phyloP scores from a whole-genome alignment of 495 filamentous ascomycete species.

The Astrothelium subdiscretum region DNA sequence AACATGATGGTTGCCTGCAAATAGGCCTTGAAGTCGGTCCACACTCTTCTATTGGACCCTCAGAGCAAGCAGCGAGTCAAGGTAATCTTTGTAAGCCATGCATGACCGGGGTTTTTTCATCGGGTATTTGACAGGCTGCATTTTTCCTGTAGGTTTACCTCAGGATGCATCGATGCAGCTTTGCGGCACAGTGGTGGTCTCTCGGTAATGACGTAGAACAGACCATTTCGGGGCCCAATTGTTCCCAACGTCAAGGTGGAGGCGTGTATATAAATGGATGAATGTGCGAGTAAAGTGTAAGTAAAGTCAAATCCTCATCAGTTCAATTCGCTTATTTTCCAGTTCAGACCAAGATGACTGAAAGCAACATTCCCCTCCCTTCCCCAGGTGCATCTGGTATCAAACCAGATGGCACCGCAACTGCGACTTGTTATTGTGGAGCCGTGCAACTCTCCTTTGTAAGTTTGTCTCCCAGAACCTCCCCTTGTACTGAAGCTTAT shows the following conservation, averaged over 20 bases:
- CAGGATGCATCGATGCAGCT: too few species aligned
- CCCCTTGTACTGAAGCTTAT: neutral
- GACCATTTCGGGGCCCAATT: neutral
- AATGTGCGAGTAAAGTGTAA: too few species aligned
- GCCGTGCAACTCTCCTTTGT: constrained; percentile 43
- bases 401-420: constrained; percentile 21
- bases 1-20: too few species aligned
- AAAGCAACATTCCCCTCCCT: neutral
- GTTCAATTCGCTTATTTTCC: neutral
- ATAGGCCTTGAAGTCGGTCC: too few species aligned
- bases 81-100: too few species aligned
- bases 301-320: neutral
- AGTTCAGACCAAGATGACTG: neutral
- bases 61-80: too few species aligned
- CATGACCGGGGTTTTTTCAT: too few species aligned
- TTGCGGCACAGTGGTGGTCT: neutral
- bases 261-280: neutral
- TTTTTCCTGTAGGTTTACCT: too few species aligned
- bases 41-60: too few species aligned
- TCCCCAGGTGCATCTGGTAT: neutral
- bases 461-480: constrained; percentile 13
- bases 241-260: neutral
- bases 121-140: too few species aligned
- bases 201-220: too few species aligned
- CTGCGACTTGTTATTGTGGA: constrained; percentile 45